Evolutionary conservation across 2,329 filamentous ascomycete species (phyloP), one percentile per base, ranked within the genome.

Genomic region (Xylariaceae sp.): DNA sequence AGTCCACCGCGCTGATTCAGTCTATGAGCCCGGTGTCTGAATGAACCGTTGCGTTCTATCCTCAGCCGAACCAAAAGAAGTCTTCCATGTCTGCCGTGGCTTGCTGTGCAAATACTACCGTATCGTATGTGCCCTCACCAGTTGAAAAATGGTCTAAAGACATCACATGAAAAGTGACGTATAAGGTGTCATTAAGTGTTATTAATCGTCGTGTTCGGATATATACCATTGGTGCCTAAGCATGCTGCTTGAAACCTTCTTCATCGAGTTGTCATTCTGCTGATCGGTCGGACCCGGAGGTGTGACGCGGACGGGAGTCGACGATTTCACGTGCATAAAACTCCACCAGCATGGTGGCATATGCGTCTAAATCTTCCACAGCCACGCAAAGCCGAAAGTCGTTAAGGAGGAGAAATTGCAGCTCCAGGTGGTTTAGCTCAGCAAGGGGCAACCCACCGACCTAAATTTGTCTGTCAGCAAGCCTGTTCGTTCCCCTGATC

Each of bases 291-390:
- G 39, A 18, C 15, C 34, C 42, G 11, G 43, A 15, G 4, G 47
- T 32, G n/a, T 51, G 50, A 7, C 48, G 50, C 16, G 50, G 49
- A 15, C 57, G 56, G 40, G 65, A 64, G 5, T 62, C 62, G 17
- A 95, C 77, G 12, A 96, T 83, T 61, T 98, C 92, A 38, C 90
- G 76, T 1, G 88, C 90, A 57, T 97, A 98, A 57, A 97, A 98
- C 57, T 97, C 90, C 12, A 98, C 92, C 9, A 98, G 72, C 90
- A 97, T 97, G 1, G 92, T 98, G 4, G 88, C 92, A 55, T 98
- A 98, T 1, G 88, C 88, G 63, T 98, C 92, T 43, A 98, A 77
- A 56, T 97, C 90, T 66, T 97, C 92, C 11, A 97, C 84, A 0
- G 90, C 85, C 8, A 98, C 84, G 2, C 88, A 87, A 12, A 98